A percentile compares a stretch with the other conserved stretches of the same genome.
phyloP scores from a whole-genome alignment of 768 basidiomycete genomes.

The Austroboletus eburneus region DNA sequence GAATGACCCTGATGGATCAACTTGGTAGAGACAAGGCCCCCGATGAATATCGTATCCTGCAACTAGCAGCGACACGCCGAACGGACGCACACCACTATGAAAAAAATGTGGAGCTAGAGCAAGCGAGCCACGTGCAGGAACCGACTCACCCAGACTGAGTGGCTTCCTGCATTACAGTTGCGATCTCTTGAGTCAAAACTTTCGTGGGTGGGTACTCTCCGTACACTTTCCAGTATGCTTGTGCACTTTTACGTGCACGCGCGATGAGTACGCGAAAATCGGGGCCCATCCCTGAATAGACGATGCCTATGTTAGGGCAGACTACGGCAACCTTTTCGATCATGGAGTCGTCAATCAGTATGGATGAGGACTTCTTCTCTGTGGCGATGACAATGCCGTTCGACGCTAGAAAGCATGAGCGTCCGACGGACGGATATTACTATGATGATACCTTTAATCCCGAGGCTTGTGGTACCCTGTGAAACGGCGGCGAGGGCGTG shows the following conservation, averaged over 20 bases:
- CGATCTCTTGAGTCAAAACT: conserved; percentile 95
- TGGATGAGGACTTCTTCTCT: conserved; percentile 98
- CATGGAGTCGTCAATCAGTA: conserved; percentile 96
- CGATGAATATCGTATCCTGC: conserved; percentile 94
- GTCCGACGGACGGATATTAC: conserved; percentile 23
- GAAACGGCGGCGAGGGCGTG: conserved; percentile 97
- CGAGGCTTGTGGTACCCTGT: conserved; percentile 93
- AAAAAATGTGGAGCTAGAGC: conserved; percentile 31
- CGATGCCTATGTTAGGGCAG: conserved; percentile 98
- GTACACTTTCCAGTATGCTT: conserved; percentile 99
- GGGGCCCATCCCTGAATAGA: conserved; percentile 99
- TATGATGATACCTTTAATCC: conserved; percentile 81
- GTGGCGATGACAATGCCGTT: conserved; percentile 99
- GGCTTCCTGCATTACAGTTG: conserved; percentile 97
- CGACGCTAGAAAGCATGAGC: conserved; percentile 58
- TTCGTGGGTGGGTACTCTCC: conserved; percentile 97
- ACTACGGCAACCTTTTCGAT: conserved; percentile 96
- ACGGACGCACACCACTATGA: conserved; percentile 95
- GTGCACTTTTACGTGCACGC: conserved; percentile 95
- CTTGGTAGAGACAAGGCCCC: conserved; percentile 97
- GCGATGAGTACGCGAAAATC: conserved; percentile 94
- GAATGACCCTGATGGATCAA: conserved; percentile 97
- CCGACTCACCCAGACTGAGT: conserved; percentile 90
- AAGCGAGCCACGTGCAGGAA: conserved; percentile 20
- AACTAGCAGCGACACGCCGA: conserved; percentile 93